Percentiles rank a stretch among this genome's conserved stretches.
phyloP scores from a whole-genome alignment of 352 stramenopile species.

The Phytophthora vignae region DNA sequence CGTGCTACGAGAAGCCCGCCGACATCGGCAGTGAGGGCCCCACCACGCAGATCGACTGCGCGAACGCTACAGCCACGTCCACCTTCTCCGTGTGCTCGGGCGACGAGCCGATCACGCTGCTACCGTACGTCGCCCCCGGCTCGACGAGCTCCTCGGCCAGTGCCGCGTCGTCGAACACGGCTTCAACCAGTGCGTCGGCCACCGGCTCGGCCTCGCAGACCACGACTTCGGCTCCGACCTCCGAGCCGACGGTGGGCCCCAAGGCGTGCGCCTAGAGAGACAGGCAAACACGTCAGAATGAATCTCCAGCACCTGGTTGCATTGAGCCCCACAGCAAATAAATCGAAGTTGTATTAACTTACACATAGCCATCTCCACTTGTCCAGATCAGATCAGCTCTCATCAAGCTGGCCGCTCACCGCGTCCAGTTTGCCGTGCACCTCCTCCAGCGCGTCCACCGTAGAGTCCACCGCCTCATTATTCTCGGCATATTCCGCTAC shows the following conservation, averaged over 20 bases:
- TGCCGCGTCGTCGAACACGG: background rate
- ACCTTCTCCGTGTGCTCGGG: constrained; percentile 63
- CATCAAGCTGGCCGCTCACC: background rate
- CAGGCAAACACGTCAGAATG: background rate
- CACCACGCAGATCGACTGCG: constrained; percentile 63
- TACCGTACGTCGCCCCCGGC: constrained; percentile 45
- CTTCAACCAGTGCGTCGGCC: background rate
- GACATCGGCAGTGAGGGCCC: constrained; percentile 41
- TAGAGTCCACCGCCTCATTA: background rate
- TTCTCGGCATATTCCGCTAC: constrained; percentile 2
- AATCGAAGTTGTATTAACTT: background rate
- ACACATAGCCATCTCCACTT: background rate
- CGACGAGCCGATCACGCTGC: constrained; percentile 54
- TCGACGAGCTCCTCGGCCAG: constrained; percentile 11
- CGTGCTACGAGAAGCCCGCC: constrained; percentile 63
- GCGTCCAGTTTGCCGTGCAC: constrained; percentile 6
- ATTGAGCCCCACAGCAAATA: background rate
- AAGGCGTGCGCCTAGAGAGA: constrained; percentile 22
- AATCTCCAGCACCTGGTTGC: background rate
- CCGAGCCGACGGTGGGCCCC: constrained; percentile 6
- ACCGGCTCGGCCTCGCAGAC: constrained; percentile 1
- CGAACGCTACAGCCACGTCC: constrained; percentile 46
- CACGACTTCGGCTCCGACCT: constrained; percentile 13
- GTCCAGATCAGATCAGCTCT: background rate
- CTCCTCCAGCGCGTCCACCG: background rate